Percentiles rank a stretch among this genome's conserved stretches.
phyloP scores from a whole-genome alignment of 2,329 filamentous ascomycete species.

The Apiospora saccharicola region DNA sequence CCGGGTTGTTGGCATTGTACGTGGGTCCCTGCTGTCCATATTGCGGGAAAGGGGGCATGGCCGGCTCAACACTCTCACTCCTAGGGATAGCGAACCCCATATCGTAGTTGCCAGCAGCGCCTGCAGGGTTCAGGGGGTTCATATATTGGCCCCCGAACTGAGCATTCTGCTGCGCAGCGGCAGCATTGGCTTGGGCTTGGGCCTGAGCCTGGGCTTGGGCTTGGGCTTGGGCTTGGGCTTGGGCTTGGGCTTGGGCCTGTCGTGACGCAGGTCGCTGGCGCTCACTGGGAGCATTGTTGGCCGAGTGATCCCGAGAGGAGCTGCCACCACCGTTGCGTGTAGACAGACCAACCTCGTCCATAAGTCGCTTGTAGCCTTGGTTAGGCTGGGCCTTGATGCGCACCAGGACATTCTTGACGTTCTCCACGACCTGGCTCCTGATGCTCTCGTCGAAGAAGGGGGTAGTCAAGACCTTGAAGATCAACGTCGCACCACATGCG shows the following conservation, averaged over 20 bases:
- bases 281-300: conserved; percentile 54
- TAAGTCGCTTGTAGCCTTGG: conserved; percentile 96
- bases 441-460: conserved; percentile 96
- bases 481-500: conserved; percentile 89
- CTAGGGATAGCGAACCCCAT: conserved; percentile 59
- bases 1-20: conserved; percentile 55
- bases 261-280: conserved; percentile 64
- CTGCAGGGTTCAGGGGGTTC: conserved; percentile 54
- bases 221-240: conserved; percentile 42
- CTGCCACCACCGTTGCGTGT: conserved; percentile 58
- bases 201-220: conserved; percentile 30
- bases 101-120: conserved; percentile 56
- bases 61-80: conserved; percentile 60
- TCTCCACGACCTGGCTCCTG: conserved; percentile 86
- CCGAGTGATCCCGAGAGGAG: conserved; percentile 54
- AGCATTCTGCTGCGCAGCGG: conserved; percentile 44
- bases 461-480: conserved; percentile 98
- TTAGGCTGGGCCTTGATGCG: conserved; percentile 92
- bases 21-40: conserved; percentile 60
- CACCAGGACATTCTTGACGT: conserved; percentile 86
- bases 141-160: conserved; percentile 60
- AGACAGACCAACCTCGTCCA: conserved; percentile 97
- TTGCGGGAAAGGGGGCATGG: conserved; percentile 57
- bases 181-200: conserved; percentile 38
- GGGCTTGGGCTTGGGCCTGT: conserved; percentile 52